Evolutionary conservation across 108 stramenopile species (phyloP), one percentile per base, ranked within the genome.

Genomic region (Cylindrotheca fusiformis): DNA sequence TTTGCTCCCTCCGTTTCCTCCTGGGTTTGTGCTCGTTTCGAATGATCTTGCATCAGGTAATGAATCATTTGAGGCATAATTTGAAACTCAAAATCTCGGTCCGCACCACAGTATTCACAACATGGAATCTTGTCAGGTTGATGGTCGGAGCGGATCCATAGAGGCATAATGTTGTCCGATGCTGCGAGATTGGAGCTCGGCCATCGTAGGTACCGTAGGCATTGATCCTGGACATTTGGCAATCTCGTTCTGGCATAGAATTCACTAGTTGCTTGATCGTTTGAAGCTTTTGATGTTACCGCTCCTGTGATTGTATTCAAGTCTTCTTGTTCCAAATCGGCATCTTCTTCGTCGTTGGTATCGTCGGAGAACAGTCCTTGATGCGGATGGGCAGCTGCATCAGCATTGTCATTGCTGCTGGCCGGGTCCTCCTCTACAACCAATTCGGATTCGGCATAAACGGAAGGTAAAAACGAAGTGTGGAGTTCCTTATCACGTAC

Each of bases 31-130:
- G 23, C 5, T 66, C 33, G 14, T 48, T 22, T 52, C 55, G 71
- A 46, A 14, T 52, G 31, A 26, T 75, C 65, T 26, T 74, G 65
- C 59, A 79, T 57, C 32, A 93, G 67, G 54, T 77, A 86, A 57
- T 86, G 84, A 8, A 93, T 48, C 87, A 93, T 88, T 74, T 93
- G 92, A 1, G 92, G 92, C 85, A 93, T 73, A 61, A 93, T 75
- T 68, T 93, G 92, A 53, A 87, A 90, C 67, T 93, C 92, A 62
- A 89, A 93, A 24, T 70, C 65, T 1, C 92, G 80, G 19, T 60
- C 48, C 25, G 85, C 76, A 14, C 87, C 87, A 63, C 92, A 93
- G 26, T 77, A 77, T 33, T 69, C 62, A 63, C 92, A 93, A 49
- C 62, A 10, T 72, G 88, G 48, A 74, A 78, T 48, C 26, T 25